Conservation (phyloP, 164 flowering plant species). For the Chloranthus sessilifolius region DNA sequence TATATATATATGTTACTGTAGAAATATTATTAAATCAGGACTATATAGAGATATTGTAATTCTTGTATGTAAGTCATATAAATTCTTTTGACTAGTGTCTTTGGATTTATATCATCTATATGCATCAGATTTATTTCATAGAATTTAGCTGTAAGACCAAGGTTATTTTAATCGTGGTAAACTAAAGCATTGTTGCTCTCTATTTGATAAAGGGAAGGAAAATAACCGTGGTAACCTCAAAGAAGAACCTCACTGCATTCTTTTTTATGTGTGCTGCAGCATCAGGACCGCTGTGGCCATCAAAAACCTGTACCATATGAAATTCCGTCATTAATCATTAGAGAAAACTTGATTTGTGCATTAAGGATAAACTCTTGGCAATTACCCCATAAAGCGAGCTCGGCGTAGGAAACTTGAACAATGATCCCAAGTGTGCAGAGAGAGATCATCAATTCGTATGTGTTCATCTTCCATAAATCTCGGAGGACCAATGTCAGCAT, state of each 20-base stretch:
- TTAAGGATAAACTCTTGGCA: not conserved
- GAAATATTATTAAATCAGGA: too few relatives aligned
- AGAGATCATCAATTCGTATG: slow-evolving; percentile 67
- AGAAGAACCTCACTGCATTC: slow-evolving; percentile 57
- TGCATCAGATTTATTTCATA: too few relatives aligned
- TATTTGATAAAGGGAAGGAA: too few relatives aligned
- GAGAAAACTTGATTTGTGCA: not conserved
- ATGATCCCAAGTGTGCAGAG: slow-evolving; percentile 45
- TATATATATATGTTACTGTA: too few relatives aligned
- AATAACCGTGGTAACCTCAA: too few relatives aligned
- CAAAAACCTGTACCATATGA: slow-evolving; percentile 64
- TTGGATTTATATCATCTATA: too few relatives aligned
- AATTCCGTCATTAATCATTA: not conserved
- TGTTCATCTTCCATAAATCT: slow-evolving; percentile 79
- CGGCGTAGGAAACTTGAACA: slow-evolving; percentile 39
- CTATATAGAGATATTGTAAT: too few relatives aligned
- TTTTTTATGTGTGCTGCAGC: slow-evolving; percentile 73
- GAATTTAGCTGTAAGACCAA: too few relatives aligned
- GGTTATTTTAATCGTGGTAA: too few relatives aligned
- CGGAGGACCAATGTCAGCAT: slow-evolving; percentile 62
- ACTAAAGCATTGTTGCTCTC: too few relatives aligned
- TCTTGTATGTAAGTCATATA: too few relatives aligned
- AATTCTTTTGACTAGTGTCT: too few relatives aligned
- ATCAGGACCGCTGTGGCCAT: slow-evolving; percentile 96
- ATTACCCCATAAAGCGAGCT: slow-evolving; percentile 80